Evolutionary conservation across 225 moss, liverwort and hornwort species (phyloP).

Genomic region (Physcomitrium patens): DNA sequence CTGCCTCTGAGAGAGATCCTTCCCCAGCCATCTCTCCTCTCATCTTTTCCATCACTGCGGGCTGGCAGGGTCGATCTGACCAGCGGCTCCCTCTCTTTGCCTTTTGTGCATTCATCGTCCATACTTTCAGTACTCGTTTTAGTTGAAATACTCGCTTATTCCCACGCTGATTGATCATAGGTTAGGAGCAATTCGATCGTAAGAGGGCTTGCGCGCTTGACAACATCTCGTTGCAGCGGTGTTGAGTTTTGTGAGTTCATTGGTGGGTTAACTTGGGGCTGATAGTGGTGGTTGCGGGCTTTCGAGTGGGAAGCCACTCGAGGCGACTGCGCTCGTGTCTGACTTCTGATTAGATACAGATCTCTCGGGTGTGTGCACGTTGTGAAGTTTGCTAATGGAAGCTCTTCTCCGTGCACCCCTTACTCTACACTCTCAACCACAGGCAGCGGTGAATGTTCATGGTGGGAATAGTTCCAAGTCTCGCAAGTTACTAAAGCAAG

Average conservation of each 20-base stretch:
- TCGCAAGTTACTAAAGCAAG: neutral
- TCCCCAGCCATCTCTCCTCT: neutral
- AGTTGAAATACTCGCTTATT: too few species aligned
- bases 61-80: too few species aligned
- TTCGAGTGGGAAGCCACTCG: neutral
- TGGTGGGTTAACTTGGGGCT: neutral
- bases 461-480: neutral
- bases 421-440: neutral
- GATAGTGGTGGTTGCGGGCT: too few species aligned
- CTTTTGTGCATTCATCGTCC: too few species aligned
- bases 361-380: neutral
- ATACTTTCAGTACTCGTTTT: too few species aligned
- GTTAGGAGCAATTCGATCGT: too few species aligned
- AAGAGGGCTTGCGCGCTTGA: too few species aligned
- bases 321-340: neutral
- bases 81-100: too few species aligned
- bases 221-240: neutral
- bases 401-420: neutral
- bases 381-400: conserved; percentile 10
- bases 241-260: neutral
- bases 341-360: neutral
- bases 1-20: neutral
- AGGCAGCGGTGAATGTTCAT: neutral
- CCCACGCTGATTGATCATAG: too few species aligned
- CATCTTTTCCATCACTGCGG: neutral